These are phyloP conservation scores for Pyrenula massariospora DNA, from an alignment of 495 filamentous ascomycete genomes.

Conservation along the genomic window DNA sequence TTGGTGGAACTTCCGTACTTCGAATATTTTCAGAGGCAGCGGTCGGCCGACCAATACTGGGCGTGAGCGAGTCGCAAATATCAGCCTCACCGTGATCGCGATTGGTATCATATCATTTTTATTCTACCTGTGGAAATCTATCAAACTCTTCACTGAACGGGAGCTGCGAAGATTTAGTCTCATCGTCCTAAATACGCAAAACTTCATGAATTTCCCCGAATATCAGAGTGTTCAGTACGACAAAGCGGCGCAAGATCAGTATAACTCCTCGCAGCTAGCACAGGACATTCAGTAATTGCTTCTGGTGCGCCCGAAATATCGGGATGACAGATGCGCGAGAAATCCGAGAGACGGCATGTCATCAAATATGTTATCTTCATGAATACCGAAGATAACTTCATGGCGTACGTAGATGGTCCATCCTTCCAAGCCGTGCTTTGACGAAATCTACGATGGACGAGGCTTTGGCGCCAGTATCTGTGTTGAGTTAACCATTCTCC, in stretches of 20 bases:
- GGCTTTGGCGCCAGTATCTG: too few species aligned
- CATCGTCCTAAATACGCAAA: background rate
- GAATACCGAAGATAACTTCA: too few species aligned
- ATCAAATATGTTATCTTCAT: too few species aligned
- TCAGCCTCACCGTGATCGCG: slow-evolving; percentile 67
- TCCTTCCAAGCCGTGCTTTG: too few species aligned
- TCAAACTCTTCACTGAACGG: background rate
- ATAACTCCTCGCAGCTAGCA: too few species aligned
- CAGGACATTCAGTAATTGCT: background rate
- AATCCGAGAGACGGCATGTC: too few species aligned
- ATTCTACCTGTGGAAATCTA: slow-evolving; percentile 8
- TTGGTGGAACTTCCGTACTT: slow-evolving; percentile 58
- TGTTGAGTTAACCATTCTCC: too few species aligned
- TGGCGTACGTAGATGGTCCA: too few species aligned
- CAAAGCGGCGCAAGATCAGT: background rate
- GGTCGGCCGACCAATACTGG: slow-evolving; percentile 48
- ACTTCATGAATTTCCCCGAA: background rate
- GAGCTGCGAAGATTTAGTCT: background rate
- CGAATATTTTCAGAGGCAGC: slow-evolving; percentile 21
- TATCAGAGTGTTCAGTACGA: background rate
- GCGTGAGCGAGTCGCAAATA: slow-evolving; percentile 56
- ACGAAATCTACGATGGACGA: too few species aligned
- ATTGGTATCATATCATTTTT: slow-evolving; percentile 76
- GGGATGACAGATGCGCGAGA: slow-evolving; percentile 64
- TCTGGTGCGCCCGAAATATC: slow-evolving; percentile 13